Base-by-base conservation (phyloP, 352 stramenopile species). In the Phytopythium kandeliae region DNA sequence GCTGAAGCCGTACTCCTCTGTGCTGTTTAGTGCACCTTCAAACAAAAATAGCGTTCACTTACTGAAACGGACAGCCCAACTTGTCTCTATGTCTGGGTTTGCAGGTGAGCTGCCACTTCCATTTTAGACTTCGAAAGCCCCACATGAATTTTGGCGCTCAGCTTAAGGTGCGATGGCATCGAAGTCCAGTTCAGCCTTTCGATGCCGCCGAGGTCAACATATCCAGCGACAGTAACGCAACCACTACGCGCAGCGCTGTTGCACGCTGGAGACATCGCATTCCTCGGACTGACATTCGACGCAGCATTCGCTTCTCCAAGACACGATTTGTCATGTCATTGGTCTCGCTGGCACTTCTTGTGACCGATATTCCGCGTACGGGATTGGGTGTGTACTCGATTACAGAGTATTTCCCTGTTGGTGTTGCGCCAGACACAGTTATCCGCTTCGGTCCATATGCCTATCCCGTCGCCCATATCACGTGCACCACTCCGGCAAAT, bases 301-400 rank as follows among this genome's bases (percentile, higher is more conserved):
- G 28, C 0, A 65, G 15, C 30, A 57, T 80, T 21, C 31, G 12
- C 5, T 64, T 78, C 42, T 71, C 63, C 16, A 57, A 56, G 16
- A 34, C 60, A 22, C 63, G 67, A 24, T 73, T 51, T 13, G 6
- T 78, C 6, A 34, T 84, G 38, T 75, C 67, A 2, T 10, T 76
- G 1, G 25, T 84, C 6, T 63, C 57, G 12, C 22, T 86, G 21
- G 24, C 60, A 10, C 59, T 86, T 11, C 51, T 74, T 0, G n/a
- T 66, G 31, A 75, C 70, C 2, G 75, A 86, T 22, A 81, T 86
- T 24, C 72, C 70, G 8, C 70, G 75, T 11, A 73, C 72, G 0
- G 72, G 75, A 1, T 51, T 85, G 12, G 67, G 67, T 0, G 52
- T 78, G 5, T 24, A 30, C 24, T 57, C 49, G 19, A 24, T 75